Percentiles rank a stretch among this genome's conserved stretches.
These are phyloP conservation scores for Aureobasidium uvarum DNA, from an alignment of 2,329 filamentous ascomycete species.

Conservation along the genomic window DNA sequence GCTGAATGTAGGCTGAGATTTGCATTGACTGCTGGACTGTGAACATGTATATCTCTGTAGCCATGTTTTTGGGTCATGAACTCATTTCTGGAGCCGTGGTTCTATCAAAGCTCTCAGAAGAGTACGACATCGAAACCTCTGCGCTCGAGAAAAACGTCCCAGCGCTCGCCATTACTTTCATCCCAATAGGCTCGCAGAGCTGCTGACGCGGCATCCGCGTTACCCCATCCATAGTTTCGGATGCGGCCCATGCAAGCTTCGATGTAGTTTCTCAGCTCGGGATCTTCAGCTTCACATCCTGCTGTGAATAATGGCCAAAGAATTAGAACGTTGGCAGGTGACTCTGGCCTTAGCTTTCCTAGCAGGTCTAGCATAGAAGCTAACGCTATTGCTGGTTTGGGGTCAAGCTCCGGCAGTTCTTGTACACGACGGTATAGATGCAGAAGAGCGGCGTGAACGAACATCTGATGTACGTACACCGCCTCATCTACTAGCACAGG, in stretches of 20 bases:
- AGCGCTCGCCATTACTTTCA: conserved; percentile 19
- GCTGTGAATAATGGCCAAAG: conserved; percentile 25
- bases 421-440: conserved; percentile 21
- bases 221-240: conserved; percentile 18
- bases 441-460: conserved; percentile 16
- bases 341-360: conserved; percentile 2
- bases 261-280: conserved; percentile 2
- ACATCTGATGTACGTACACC: conserved; percentile 10
- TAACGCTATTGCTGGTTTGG: conserved; percentile 13
- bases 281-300: conserved; percentile 23
- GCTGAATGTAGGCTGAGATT: too few species aligned
- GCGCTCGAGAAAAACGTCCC: conserved; percentile 24
- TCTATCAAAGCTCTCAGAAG: background rate
- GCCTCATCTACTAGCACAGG: conserved; percentile 6
- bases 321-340: conserved; percentile 20
- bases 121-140: conserved; percentile 22
- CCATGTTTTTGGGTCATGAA: too few species aligned
- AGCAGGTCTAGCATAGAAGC: conserved; percentile 13
- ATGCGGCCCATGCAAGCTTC: conserved; percentile 9
- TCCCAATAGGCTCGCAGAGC: conserved; percentile 21
- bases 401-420: conserved; percentile 1
- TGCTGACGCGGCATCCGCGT: conserved; percentile 6
- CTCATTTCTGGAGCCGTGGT: too few species aligned
- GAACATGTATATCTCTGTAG: too few species aligned
- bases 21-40: too few species aligned